Conservation (phyloP, 371 early-diverging fungal species). For the Lichtheimia ornata region DNA sequence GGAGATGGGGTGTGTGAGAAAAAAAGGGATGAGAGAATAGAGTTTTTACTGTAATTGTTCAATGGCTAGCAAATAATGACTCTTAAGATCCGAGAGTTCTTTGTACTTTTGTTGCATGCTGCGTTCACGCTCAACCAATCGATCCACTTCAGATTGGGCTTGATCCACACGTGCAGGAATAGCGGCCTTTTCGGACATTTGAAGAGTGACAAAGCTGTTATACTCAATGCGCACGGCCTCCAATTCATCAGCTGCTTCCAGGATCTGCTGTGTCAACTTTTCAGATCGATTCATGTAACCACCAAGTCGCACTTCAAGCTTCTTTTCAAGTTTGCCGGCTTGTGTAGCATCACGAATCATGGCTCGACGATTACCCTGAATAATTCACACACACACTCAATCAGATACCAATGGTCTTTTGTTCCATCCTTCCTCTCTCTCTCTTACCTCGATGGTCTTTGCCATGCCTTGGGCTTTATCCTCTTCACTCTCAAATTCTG, state of each 20-base stretch:
- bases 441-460: constrained; percentile 46
- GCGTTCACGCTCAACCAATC: constrained; percentile 62
- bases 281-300: constrained; percentile 76
- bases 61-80: constrained; percentile 16
- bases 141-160: constrained; percentile 65
- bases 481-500: constrained; percentile 38
- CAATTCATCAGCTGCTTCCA: constrained; percentile 61
- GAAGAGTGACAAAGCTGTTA: constrained; percentile 61
- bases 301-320: constrained; percentile 76
- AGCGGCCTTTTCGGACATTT: constrained; percentile 61
- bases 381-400: not conserved
- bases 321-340: constrained; percentile 87
- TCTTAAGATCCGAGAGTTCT: constrained; percentile 58
- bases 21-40: too few relatives aligned
- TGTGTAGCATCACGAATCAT: constrained; percentile 80
- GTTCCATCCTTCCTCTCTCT: not conserved
- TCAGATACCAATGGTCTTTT: too few relatives aligned
- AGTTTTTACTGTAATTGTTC: constrained; percentile 4
- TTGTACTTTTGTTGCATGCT: constrained; percentile 77
- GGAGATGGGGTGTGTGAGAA: too few relatives aligned
- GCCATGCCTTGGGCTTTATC: constrained; percentile 46
- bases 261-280: constrained; percentile 60
- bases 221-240: constrained; percentile 68
- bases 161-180: constrained; percentile 70
- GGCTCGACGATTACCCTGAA: constrained; percentile 60